Evolutionary conservation across 2,329 filamentous ascomycete species (phyloP), one percentile per base, ranked within the genome.

Genomic region (Beauveria varroae): DNA sequence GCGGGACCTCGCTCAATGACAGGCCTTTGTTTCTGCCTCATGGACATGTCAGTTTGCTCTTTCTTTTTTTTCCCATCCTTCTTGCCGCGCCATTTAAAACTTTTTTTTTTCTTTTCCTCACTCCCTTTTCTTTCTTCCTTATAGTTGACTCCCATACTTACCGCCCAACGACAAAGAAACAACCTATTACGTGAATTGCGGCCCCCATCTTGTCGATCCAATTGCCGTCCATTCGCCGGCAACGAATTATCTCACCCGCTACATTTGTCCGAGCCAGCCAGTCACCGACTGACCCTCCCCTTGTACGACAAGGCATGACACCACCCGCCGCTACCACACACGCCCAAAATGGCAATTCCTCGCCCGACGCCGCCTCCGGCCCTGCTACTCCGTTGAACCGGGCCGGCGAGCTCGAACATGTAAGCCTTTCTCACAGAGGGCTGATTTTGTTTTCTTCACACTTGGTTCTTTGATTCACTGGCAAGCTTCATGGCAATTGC

Each of bases 361-460:
- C 26, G 7, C 30, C 52, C 2, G 37, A 9, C 46, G 22, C 46
- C 24, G 52, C 24, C 24, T 34, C 18, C 46, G n/a, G n/a, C 30
- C 50, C 50, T 26, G 26, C 34, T 22, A 28, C 37, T 41, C 46
- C 37, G 44, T 22, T 62, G 40, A 46, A 62, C 47, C 56, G 60
- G 47, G 60, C 60, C 43, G 60, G 40, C 26, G 60, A 81, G 72
- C 40, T 70, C 60, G 66, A 82, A 81, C 3, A 75, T 81, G 69
- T 81, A 81, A 81, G 64, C 82, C 78, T 26, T 76, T 30, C 9
- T 30, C 30, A 30, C 12, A 30, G 9, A 12, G 30, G 10, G 30
- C 30, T 30, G 2, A 9, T 30, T 30, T 30, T 30, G 10, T 5
- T 14, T 14, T 14, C 0, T 5, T 34, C 30, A 12, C 30, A 14